A percentile compares a stretch with the other conserved stretches of the same genome.
Evolutionary conservation across 495 filamentous ascomycete genomes (phyloP).

Genomic region (Penicillium atrosanguineum): DNA sequence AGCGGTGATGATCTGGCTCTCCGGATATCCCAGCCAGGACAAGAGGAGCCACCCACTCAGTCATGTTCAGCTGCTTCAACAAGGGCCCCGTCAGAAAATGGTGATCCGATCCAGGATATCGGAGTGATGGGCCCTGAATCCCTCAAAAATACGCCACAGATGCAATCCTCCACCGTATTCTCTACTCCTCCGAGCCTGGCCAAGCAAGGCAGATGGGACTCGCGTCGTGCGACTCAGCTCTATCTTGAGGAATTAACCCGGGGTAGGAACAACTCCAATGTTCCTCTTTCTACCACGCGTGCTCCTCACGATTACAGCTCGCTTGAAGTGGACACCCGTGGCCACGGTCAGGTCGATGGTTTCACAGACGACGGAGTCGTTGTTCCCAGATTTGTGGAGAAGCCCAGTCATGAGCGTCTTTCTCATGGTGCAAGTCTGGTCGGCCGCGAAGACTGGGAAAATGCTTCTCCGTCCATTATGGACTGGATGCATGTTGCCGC

Average conservation of each 20-base stretch:
- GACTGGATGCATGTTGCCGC: slow-evolving; percentile 54
- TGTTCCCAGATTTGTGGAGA: slow-evolving; percentile 27
- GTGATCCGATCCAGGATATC: slow-evolving; percentile 20
- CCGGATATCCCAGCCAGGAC: slow-evolving; percentile 13
- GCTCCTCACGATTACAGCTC: slow-evolving; percentile 18
- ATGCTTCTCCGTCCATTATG: slow-evolving; percentile 55
- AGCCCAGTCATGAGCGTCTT: slow-evolving; percentile 17
- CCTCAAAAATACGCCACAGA: slow-evolving; percentile 7
- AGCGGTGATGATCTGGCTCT: slow-evolving; percentile 29
- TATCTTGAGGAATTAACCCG: slow-evolving; percentile 52
- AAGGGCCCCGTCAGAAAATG: slow-evolving; percentile 27
- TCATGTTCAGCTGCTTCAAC: slow-evolving; percentile 36
- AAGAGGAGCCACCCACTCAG: slow-evolving; percentile 28
- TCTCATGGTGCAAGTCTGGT: slow-evolving; percentile 44
- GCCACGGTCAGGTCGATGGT: slow-evolving; percentile 23
- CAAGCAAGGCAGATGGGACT: slow-evolving; percentile 52
- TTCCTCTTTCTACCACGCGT: slow-evolving; percentile 3
- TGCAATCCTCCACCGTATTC: slow-evolving; percentile 9
- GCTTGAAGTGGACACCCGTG: slow-evolving; percentile 2
- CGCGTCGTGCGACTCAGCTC: slow-evolving; percentile 50
- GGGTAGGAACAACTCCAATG: slow-evolving; percentile 23
- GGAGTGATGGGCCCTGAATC: slow-evolving; percentile 18
- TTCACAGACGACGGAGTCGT: slow-evolving; percentile 40
- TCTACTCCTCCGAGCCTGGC: slow-evolving; percentile 44
- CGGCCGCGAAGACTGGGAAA: slow-evolving; percentile 50